These are phyloP conservation scores for Penicillium sp. DNA, from an alignment of 2,329 filamentous ascomycete genomes.

Conservation along the genomic window DNA sequence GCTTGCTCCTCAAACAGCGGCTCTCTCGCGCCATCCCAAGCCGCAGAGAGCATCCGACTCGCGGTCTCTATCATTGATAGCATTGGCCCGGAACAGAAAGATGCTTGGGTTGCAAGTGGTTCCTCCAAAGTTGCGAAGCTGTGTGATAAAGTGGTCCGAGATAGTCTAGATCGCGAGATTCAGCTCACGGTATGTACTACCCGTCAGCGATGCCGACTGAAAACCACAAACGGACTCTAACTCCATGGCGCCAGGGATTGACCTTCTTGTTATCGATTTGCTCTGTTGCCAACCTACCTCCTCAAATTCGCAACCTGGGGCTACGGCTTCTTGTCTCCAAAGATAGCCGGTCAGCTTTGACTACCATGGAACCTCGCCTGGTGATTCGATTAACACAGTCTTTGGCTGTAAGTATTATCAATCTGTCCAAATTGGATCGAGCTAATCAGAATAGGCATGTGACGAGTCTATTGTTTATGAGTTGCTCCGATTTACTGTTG, in stretches of 20 bases:
- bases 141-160: slow-evolving; percentile 40
- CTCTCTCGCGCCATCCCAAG: slow-evolving; percentile 29
- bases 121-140: slow-evolving; percentile 41
- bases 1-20: slow-evolving; percentile 44
- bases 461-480: slow-evolving; percentile 26
- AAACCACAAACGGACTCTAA: slow-evolving; percentile 1
- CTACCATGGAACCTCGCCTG: slow-evolving; percentile 26
- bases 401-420: slow-evolving; percentile 39
- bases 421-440: background rate
- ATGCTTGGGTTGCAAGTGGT: slow-evolving; percentile 39
- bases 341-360: slow-evolving; percentile 24
- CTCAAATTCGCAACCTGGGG: slow-evolving; percentile 30
- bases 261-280: slow-evolving; percentile 31
- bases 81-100: slow-evolving; percentile 37
- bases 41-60: slow-evolving; percentile 41
- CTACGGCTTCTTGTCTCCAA: slow-evolving; percentile 32
- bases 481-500: slow-evolving; percentile 29
- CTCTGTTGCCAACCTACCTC: slow-evolving; percentile 12
- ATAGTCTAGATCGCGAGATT: slow-evolving; percentile 32
- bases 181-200: slow-evolving; percentile 39
- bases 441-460: slow-evolving; percentile 17
- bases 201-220: background rate
- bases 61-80: slow-evolving; percentile 41
- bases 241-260: slow-evolving; percentile 30
- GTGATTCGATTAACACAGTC: slow-evolving; percentile 39